Evolutionary conservation across 1,284 basidiomycete genomes (phyloP).

Genomic region (Coniferiporia weirii): DNA sequence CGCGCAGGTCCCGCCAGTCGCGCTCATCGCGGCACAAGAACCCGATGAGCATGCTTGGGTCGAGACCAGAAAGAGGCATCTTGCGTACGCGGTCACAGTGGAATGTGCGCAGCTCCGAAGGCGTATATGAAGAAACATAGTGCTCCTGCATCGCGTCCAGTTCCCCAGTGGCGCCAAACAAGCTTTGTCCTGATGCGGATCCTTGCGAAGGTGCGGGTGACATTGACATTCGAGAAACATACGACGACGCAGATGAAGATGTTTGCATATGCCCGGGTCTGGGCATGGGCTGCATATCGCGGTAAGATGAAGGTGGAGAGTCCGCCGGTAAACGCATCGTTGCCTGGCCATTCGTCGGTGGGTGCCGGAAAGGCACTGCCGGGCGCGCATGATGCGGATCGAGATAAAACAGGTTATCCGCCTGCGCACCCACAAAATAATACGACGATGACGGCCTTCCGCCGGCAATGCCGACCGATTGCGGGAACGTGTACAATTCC

Average conservation of each 20-base stretch:
- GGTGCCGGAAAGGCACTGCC: slow-evolving; percentile 68
- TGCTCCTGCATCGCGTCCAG: slow-evolving; percentile 48
- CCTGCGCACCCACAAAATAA: slow-evolving; percentile 94
- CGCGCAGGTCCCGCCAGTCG: slow-evolving; percentile 82
- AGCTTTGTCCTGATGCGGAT: slow-evolving; percentile 8
- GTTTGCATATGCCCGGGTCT: slow-evolving; percentile 55
- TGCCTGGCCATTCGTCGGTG: slow-evolving; percentile 31
- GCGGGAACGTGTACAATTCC: slow-evolving; percentile 89
- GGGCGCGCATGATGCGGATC: slow-evolving; percentile 92
- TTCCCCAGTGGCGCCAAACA: slow-evolving; percentile 20
- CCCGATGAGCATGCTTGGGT: slow-evolving; percentile 95
- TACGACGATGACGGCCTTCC: slow-evolving; percentile 94
- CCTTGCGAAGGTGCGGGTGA: slow-evolving; percentile 11
- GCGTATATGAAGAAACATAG: slow-evolving; percentile 58
- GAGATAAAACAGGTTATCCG: slow-evolving; percentile 88
- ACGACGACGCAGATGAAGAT: slow-evolving; percentile 39
- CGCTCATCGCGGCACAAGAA: slow-evolving; percentile 80
- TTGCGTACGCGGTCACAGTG: slow-evolving; percentile 92
- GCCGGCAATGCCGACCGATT: slow-evolving; percentile 94
- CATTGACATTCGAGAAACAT: slow-evolving; percentile 4
- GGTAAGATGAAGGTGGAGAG: slow-evolving; percentile 50
- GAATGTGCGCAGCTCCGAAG: slow-evolving; percentile 77
- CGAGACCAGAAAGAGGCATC: slow-evolving; percentile 87
- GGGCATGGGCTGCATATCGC: slow-evolving; percentile 48
- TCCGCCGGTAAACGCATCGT: slow-evolving; percentile 9